Percentiles rank a stretch among this genome's conserved stretches.
These are phyloP conservation scores for Melianthus villosus DNA, from an alignment of 441 rosid species.

Conservation along the genomic window DNA sequence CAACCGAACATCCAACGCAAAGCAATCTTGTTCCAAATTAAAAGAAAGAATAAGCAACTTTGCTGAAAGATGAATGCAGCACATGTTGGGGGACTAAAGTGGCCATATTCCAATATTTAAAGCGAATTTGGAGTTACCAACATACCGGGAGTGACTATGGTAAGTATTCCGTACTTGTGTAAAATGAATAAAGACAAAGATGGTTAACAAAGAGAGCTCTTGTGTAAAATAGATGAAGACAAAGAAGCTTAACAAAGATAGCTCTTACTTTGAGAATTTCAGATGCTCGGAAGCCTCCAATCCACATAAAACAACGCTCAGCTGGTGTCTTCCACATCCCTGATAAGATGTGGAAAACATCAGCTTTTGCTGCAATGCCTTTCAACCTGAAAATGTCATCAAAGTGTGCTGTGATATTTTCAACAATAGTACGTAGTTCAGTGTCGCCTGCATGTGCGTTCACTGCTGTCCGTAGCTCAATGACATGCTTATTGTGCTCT, in stretches of 20 bases:
- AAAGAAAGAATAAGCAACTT: too few species aligned
- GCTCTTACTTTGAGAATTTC: conserved; percentile 58
- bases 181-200: too few species aligned
- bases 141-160: too few species aligned
- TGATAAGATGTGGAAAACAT: conserved; percentile 77
- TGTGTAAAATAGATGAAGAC: too few species aligned
- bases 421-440: conserved; percentile 62
- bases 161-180: too few species aligned
- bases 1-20: too few species aligned
- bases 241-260: neutral
- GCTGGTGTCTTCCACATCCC: conserved; percentile 98
- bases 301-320: conserved; percentile 85
- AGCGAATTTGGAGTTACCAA: too few species aligned
- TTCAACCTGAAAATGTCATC: conserved; percentile 67
- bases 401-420: conserved; percentile 38
- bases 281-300: conserved; percentile 83
- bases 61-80: too few species aligned
- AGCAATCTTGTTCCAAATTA: too few species aligned
- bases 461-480: conserved; percentile 66
- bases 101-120: too few species aligned
- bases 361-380: conserved; percentile 67
- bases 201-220: too few species aligned
- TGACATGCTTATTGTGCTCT: conserved; percentile 54
- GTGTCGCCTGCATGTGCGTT: conserved; percentile 74
- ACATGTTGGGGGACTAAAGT: too few species aligned